Conservation (phyloP, 768 basidiomycete genomes). For the Postia placenta region DNA sequence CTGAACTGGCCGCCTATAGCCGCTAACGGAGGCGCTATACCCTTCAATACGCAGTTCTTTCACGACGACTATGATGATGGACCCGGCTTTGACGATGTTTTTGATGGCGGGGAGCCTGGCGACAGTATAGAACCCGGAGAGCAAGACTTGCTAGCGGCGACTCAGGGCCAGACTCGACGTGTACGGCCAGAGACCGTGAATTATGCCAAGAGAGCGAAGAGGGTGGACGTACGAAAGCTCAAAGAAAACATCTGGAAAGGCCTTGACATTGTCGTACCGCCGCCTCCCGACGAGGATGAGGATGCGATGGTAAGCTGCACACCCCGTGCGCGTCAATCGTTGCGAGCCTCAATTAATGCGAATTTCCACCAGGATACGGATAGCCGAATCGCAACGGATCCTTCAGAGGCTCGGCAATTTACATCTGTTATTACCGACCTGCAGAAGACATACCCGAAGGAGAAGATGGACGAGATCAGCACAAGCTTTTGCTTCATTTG, state of each 20-base stretch:
- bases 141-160: conserved; percentile 82
- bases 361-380: conserved; percentile 47
- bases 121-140: conserved; percentile 57
- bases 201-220: conserved; percentile 91
- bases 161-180: conserved; percentile 69
- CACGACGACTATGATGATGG: conserved; percentile 86
- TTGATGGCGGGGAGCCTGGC: conserved; percentile 45
- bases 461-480: conserved; percentile 97
- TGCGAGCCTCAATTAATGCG: no score
- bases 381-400: conserved; percentile 47
- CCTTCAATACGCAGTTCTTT: conserved; percentile 97
- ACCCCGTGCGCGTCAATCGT: not conserved
- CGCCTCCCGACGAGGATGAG: conserved; percentile 33
- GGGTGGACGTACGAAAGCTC: conserved; percentile 92
- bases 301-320: conserved; percentile 17
- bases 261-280: conserved; percentile 65
- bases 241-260: conserved; percentile 99
- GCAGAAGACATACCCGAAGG: conserved; percentile 75
- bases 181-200: conserved; percentile 86
- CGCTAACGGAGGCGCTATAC: conserved; percentile 52
- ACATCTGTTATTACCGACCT: conserved; percentile 79
- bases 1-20: no score
- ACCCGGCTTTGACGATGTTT: conserved; percentile 54
- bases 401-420: conserved; percentile 63
- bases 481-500: conserved; percentile 99